Conservation (phyloP, 2,329 filamentous ascomycete genomes). For the Septoria petroselini region DNA sequence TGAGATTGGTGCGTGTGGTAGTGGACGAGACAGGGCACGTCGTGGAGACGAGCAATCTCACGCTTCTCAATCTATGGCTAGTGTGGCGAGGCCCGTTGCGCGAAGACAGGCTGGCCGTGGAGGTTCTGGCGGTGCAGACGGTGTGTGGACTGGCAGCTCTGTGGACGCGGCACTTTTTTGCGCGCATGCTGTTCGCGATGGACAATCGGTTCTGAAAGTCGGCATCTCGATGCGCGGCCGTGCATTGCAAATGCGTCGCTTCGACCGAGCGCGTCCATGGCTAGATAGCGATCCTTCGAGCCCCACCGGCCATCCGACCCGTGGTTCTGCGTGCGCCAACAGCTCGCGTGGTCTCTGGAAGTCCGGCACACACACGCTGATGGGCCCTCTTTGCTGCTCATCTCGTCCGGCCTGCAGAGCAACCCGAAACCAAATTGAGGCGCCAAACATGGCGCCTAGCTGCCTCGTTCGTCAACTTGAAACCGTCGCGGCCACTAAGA, state of each 20-base stretch:
- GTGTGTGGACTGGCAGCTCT: conserved; percentile 75
- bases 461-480: conserved; percentile 14
- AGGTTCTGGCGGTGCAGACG: conserved; percentile 76
- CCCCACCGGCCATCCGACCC: neutral
- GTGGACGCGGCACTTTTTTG: conserved; percentile 80
- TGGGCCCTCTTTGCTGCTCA: conserved; percentile 7
- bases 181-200: conserved; percentile 81
- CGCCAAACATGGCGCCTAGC: conserved; percentile 6
- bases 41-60: conserved; percentile 81
- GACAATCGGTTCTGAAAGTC: conserved; percentile 60
- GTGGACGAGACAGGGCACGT: conserved; percentile 67
- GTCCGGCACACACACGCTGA: conserved; percentile 13
- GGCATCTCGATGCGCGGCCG: conserved; percentile 16
- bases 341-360: conserved; percentile 8
- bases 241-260: conserved; percentile 19
- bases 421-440: conserved; percentile 11
- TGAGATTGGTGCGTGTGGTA: conserved; percentile 67
- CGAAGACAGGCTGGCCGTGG: conserved; percentile 77
- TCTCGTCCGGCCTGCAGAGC: conserved; percentile 13
- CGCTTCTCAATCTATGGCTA: conserved; percentile 91
- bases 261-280: conserved; percentile 12
- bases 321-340: conserved; percentile 12
- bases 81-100: conserved; percentile 90
- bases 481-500: neutral
- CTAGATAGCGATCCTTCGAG: conserved; percentile 21